Percentiles rank a stretch among this genome's conserved stretches.
Conservation (phyloP, 2,329 filamentous ascomycete genomes). For the Aspergillus latus region DNA sequence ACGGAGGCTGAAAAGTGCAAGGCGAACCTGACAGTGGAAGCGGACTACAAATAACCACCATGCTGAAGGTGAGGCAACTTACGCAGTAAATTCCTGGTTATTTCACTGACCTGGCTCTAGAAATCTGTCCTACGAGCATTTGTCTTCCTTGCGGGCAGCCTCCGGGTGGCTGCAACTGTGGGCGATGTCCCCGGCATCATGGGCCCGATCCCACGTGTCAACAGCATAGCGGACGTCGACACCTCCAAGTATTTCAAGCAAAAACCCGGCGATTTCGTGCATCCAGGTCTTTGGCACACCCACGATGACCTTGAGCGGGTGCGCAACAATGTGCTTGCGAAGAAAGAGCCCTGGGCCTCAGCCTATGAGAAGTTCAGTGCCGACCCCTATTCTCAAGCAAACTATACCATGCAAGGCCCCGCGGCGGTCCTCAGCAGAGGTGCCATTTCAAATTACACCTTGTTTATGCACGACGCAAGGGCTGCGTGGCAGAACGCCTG, state of each 20-base stretch:
- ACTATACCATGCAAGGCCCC: slow-evolving; percentile 15
- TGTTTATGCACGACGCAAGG: slow-evolving; percentile 38
- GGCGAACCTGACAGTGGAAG: no score
- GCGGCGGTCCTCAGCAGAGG: slow-evolving; percentile 25
- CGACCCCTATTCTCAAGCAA: slow-evolving; percentile 28
- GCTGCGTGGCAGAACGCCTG: slow-evolving; percentile 45
- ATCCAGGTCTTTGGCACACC: slow-evolving; percentile 29
- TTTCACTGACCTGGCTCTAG: no score
- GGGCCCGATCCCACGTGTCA: slow-evolving; percentile 10
- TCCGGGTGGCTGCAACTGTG: background rate
- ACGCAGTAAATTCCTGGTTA: no score
- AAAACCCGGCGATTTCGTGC: slow-evolving; percentile 10
- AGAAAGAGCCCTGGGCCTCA: slow-evolving; percentile 29
- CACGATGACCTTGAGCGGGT: slow-evolving; percentile 26
- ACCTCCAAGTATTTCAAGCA: slow-evolving; percentile 11
- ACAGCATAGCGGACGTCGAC: slow-evolving; percentile 7
- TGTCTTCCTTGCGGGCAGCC: background rate
- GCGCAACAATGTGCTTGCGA: slow-evolving; percentile 14
- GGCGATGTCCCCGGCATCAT: slow-evolving; percentile 11
- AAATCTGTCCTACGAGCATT: no score
- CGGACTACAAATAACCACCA: no score
- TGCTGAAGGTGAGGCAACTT: no score
- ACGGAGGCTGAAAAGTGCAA: no score
- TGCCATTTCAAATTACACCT: slow-evolving; percentile 36
- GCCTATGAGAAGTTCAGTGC: slow-evolving; percentile 33